A percentile compares a stretch with the other conserved stretches of the same genome.
phyloP scores from a whole-genome alignment of 139 green algal species.

The Chlorella sp. region DNA sequence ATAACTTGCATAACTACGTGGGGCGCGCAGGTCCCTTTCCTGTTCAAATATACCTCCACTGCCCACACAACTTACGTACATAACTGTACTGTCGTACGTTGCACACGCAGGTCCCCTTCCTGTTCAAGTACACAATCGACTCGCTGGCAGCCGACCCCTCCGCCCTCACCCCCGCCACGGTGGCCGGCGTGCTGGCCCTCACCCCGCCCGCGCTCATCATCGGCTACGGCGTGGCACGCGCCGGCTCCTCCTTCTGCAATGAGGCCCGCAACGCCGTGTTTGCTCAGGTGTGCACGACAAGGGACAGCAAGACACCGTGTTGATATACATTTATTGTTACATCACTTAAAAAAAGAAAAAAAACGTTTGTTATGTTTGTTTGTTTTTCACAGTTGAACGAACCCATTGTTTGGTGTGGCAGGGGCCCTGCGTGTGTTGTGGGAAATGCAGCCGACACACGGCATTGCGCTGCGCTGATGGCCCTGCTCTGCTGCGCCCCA shows the following conservation, averaged over 20 bases:
- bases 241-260: constrained; percentile 74
- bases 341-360: too few relatives aligned
- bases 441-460: too few relatives aligned
- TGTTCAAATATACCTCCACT: background rate
- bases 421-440: too few relatives aligned
- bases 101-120: constrained; percentile 72
- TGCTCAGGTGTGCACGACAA: constrained; percentile 57
- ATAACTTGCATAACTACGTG: too few relatives aligned
- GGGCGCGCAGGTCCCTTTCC: background rate
- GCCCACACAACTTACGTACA: background rate
- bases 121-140: constrained; percentile 87
- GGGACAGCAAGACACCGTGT: too few relatives aligned
- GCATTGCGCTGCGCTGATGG: too few relatives aligned
- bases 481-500: too few relatives aligned
- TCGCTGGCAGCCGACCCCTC: constrained; percentile 55
- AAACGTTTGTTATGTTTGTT: too few relatives aligned
- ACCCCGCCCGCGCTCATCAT: constrained; percentile 81
- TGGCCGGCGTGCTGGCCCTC: constrained; percentile 47
- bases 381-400: too few relatives aligned
- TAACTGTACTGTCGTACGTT: too few relatives aligned
- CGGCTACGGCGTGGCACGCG: constrained; percentile 76
- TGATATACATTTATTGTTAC: too few relatives aligned
- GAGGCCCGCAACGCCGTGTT: constrained; percentile 94
- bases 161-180: constrained; percentile 45
- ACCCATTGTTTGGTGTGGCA: too few relatives aligned